Evolutionary conservation across 768 basidiomycete genomes (phyloP), one percentile per base, ranked within the genome.

Genomic region (Tremella yokohamensis): DNA sequence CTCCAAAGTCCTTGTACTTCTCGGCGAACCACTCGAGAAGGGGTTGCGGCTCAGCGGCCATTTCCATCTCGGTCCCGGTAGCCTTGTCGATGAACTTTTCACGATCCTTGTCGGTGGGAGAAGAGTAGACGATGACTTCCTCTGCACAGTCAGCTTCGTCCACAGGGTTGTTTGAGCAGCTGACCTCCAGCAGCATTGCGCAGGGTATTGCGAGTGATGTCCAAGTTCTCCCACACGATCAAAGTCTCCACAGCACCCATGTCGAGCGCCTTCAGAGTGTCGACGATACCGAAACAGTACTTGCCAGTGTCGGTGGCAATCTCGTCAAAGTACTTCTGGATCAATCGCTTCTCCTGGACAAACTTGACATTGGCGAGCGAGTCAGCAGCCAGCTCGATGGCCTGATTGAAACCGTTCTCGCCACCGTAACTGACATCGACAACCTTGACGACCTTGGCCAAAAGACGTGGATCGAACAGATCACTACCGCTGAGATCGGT

Each of bases 321-420:
- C 79, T 99, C 96, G 72, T 98, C 94, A 75, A 99, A 99, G 81
- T 97, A 98, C 76, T 84, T 88, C 77, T 98, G 93, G 68, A 99
- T 98, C 49, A 99, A 84, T 76, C 82, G 87, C 82, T 98, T 98
- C 81, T 99, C 96, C 78, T 98, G 94, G 34, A 99, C 94, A 69
- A 99, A 98, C 77, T 99, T 99, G 81, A 99, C 96, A 76, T 98
- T 98, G 38, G 90, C 86, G 25, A 99, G 84, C 2, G 90, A 88
- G 77, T 99, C 96, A 1, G 90, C 88, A 0, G 96, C 90, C 52
- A 98, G 84, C 75, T 98, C 96, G 65, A 99, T 98, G 16, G 96
- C 94, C 83, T 99, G 96, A 76, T 98, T 98, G 81, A 98, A 99
- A 24, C 96, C 96, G 75, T 97, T 96, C 80, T 97, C 93, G 49